A percentile compares a stretch with the other conserved stretches of the same genome.
Evolutionary conservation across 192 early-diverging fungal species (phyloP).

Genomic region (Kappamyces sp.): DNA sequence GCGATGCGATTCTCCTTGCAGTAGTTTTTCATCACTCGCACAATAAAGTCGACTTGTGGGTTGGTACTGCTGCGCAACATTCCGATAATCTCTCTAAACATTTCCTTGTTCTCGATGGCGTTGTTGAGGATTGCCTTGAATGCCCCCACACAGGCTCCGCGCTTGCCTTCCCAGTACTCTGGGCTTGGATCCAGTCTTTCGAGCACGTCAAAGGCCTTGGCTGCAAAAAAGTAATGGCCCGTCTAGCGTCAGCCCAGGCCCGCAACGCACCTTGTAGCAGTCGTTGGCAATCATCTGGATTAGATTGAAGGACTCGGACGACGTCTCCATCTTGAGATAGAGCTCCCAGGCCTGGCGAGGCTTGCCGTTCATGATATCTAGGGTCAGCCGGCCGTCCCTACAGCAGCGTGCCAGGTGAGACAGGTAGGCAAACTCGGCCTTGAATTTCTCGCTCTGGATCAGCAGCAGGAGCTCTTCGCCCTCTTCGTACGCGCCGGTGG

Average conservation of each 20-base stretch:
- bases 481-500: conserved; percentile 51
- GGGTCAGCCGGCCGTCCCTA: conserved; percentile 18
- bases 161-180: conserved; percentile 63
- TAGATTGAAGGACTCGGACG: conserved; percentile 56
- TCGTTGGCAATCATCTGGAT: conserved; percentile 58
- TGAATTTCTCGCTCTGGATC: conserved; percentile 56
- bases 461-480: conserved; percentile 52
- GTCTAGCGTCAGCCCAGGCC: conserved; percentile 19
- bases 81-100: conserved; percentile 45
- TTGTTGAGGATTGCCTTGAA: conserved; percentile 46
- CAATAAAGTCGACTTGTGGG: conserved; percentile 59
- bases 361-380: conserved; percentile 62
- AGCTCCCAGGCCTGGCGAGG: conserved; percentile 55
- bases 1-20: conserved; percentile 13
- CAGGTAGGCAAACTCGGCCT: conserved; percentile 51
- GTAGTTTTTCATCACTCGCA: conserved; percentile 49
- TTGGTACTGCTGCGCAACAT: conserved; percentile 52
- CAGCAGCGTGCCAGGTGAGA: conserved; percentile 56
- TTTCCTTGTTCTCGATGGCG: conserved; percentile 42
- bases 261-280: conserved; percentile 47
- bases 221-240: conserved; percentile 44
- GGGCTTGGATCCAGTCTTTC: conserved; percentile 56
- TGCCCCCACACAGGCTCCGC: conserved; percentile 55
- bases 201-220: conserved; percentile 59
- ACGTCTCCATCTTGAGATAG: conserved; percentile 62